Base-by-base conservation (phyloP, 768 basidiomycete genomes). In the Termitomyces sp. region DNA sequence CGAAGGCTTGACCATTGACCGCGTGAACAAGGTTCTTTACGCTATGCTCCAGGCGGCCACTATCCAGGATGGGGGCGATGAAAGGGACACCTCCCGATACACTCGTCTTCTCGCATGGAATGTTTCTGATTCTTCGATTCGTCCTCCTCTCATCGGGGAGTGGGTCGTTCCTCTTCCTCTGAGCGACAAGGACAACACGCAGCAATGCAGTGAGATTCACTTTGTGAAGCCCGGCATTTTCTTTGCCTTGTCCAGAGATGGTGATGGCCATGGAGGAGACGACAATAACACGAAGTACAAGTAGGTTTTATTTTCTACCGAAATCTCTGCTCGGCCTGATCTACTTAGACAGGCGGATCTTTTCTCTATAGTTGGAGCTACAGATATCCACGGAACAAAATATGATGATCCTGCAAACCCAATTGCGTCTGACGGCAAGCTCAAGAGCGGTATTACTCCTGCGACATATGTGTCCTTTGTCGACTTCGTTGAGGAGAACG, bases 1-100 rank as follows among this genome's bases (percentile, higher is more conserved):
- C 39, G 84, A 87, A 64, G 81, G 83, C 24, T 71, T 88, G 13
- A 85, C 86, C 0, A 55, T 80, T 3, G 80, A 81, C 57, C 62
- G 77, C 0, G 63, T 71, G 6, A 81, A 80, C 1, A 68, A 70
- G 4, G 79, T 73, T 2, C 73, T 88, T 2, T 88, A 84, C 64
- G 84, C 78, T 0, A 76, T 87, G 63, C 74, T 88, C 1, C 87
- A 89, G 62, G 77, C 80, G 5, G 86, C 84, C 0, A 76, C 81
- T 1, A 77, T 84, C 4, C 86, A 88, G 61, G 86, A 87, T 61
- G 83, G 85, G n/a, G 82, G 82, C 0, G 61, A 64, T 39, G 69
- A 75, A 55, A 77, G 80, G 60, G 68, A 64, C 4, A 82, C 78
- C 9, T 75, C 77, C 0, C 72, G 81, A 7, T 82, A 74, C 68